Evolutionary conservation across 768 basidiomycete genomes (phyloP).

Genomic region (Nevesoporus exiguus): DNA sequence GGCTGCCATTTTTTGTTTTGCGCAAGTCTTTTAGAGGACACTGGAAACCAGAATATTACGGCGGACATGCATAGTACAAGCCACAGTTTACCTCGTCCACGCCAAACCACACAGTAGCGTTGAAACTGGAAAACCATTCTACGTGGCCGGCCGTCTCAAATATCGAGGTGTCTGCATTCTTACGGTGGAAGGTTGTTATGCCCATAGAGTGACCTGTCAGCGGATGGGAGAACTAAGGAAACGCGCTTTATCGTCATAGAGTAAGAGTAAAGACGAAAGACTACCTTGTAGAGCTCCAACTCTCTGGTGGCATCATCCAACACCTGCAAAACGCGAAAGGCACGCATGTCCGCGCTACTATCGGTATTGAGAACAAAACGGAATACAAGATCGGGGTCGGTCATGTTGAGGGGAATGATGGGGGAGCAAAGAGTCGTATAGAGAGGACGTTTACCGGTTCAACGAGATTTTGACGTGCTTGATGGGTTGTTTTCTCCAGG

Average conservation of each 20-base stretch:
- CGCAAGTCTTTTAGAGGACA: constrained; percentile 46
- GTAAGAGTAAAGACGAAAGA: neutral
- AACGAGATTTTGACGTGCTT: neutral
- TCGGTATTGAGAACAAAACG: constrained; percentile 35
- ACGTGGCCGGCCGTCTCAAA: constrained; percentile 55
- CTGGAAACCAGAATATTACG: constrained; percentile 20
- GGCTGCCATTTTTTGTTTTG: constrained; percentile 48
- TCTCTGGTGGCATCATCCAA: constrained; percentile 26
- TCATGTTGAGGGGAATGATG: constrained; percentile 21
- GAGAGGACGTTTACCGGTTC: neutral
- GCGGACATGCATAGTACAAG: neutral
- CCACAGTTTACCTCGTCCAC: constrained; percentile 38
- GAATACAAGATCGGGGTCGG: constrained; percentile 37
- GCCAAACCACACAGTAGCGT: constrained; percentile 48
- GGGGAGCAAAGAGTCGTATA: neutral
- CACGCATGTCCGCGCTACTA: constrained; percentile 38
- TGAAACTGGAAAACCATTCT: constrained; percentile 47
- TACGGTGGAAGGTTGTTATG: constrained; percentile 47
- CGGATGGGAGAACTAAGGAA: constrained; percentile 42
- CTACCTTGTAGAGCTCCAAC: constrained; percentile 44
- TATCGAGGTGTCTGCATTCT: constrained; percentile 39
- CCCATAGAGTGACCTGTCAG: constrained; percentile 40
- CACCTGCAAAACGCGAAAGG: constrained; percentile 40
- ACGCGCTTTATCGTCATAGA: neutral
- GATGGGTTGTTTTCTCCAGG: neutral